phyloP scores from a whole-genome alignment of 345 rosid species.

The Populus simonii region DNA sequence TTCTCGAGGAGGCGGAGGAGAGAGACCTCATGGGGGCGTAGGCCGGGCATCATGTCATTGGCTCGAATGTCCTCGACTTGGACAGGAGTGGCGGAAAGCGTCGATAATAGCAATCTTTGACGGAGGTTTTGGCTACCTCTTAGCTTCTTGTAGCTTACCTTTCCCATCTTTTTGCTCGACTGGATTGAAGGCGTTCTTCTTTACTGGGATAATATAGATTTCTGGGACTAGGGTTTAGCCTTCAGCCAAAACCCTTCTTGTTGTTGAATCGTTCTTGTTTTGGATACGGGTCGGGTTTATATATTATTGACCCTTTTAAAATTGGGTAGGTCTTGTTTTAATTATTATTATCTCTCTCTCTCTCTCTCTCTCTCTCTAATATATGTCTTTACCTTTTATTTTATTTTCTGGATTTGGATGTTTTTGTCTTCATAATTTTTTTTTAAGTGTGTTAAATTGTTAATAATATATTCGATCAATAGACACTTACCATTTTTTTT shows the following conservation, averaged over 20 bases:
- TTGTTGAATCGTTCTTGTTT: neutral
- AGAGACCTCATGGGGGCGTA: constrained; percentile 70
- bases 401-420: no score
- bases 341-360: no score
- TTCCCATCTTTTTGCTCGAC: constrained; percentile 42
- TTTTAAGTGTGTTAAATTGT: no score
- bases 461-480: no score
- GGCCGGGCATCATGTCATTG: constrained; percentile 68
- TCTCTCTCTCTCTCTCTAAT: no score
- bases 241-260: neutral
- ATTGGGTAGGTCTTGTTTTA: neutral
- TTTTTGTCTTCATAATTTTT: no score
- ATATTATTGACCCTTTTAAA: neutral
- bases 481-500: no score
- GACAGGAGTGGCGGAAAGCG: constrained; percentile 60
- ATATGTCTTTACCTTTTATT: no score
- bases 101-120: constrained; percentile 68
- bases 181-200: neutral
- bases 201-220: neutral
- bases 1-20: constrained; percentile 73
- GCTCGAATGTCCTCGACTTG: constrained; percentile 65
- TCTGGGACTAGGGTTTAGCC: neutral
- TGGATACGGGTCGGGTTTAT: neutral
- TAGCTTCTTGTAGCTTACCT: constrained; percentile 54
- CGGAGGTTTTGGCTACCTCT: constrained; percentile 74